Base-by-base conservation (phyloP, 768 basidiomycete genomes). In the Tulasnella sp. region DNA sequence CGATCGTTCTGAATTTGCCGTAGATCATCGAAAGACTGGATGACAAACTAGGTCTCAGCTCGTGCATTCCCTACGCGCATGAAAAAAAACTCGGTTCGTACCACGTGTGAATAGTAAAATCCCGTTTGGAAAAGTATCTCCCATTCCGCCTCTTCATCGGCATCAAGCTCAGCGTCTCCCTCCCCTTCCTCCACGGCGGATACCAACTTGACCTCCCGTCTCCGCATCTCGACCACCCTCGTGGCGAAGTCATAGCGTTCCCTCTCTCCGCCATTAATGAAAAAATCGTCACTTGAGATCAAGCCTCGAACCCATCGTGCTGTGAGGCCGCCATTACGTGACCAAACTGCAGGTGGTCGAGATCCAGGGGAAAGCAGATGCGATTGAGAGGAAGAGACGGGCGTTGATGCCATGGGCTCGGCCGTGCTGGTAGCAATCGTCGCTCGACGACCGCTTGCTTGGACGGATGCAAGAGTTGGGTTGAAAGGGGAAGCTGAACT, bases 71-170 rank as follows among this genome's bases (percentile, higher is more conserved):
- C n/a, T 29, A 69, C n/a, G 25, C 38, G 42, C 15, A 14, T 29
- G 49, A 80, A 6, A 81, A 67, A 19, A 42, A 25, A n/a, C 36
- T 15, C 34, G n/a, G 37, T 45, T 82, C 86, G 69, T 77, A 93
- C 94, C 92, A 97, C 92, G 81, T 96, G 93, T 5, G 87, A 84
- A 81, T 96, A 97, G 82, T 94, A 91, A 7, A 97, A 93, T 12
- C 92, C 92, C 34, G 88, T 83, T 54, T 86, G 83, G 80, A 98
- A 97, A 80, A 96, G 85, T 67, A 82, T 85, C 22, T 83, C 85
- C 88, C 92, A 93, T 78, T 91, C 87, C 54, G 79, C 82, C 81
- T 97, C 94, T 80, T 95, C 93, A 0, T 86, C 86, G 7, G 86
- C 84, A 45, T 87, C 75, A 25, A 78, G 54, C 77, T 54, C 64